Conservation (phyloP, 495 filamentous ascomycete genomes). For the Hypomontagnella submonticulosa region DNA sequence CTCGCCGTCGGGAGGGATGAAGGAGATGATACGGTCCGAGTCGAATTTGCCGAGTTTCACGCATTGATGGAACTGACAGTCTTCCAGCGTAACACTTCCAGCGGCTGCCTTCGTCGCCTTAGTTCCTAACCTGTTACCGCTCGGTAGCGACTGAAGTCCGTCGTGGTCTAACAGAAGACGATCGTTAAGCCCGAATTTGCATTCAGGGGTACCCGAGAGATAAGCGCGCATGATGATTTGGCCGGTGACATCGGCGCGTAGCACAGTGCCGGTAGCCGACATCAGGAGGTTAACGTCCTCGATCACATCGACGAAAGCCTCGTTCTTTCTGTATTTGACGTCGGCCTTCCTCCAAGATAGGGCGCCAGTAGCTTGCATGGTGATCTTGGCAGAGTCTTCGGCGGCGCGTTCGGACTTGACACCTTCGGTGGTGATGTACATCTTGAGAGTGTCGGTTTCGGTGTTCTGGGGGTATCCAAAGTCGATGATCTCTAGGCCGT, state of each 20-base stretch:
- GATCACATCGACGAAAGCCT: slow-evolving; percentile 99
- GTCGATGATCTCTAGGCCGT: slow-evolving; percentile 86
- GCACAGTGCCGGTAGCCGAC: slow-evolving; percentile 93
- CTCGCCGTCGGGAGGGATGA: slow-evolving; percentile 96
- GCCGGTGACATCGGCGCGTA: slow-evolving; percentile 96
- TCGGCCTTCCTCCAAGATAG: slow-evolving; percentile 96
- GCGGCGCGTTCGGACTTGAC: slow-evolving; percentile 94
- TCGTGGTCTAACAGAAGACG: slow-evolving; percentile 89
- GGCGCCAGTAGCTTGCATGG: slow-evolving; percentile 98
- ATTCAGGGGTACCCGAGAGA: slow-evolving; percentile 94
- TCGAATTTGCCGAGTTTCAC: slow-evolving; percentile 98
- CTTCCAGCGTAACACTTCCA: slow-evolving; percentile 94
- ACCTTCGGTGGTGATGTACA: slow-evolving; percentile 99
- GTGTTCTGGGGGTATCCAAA: slow-evolving; percentile 99
- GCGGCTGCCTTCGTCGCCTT: slow-evolving; percentile 96
- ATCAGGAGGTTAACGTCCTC: slow-evolving; percentile 99
- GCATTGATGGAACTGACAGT: slow-evolving; percentile 99
- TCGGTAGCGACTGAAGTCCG: slow-evolving; percentile 69
- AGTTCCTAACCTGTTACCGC: slow-evolving; percentile 74
- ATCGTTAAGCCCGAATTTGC: slow-evolving; percentile 99
- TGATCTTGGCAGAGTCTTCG: slow-evolving; percentile 95
- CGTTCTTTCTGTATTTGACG: slow-evolving; percentile 99
- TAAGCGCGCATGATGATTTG: slow-evolving; percentile 99
- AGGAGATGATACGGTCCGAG: slow-evolving; percentile 96
- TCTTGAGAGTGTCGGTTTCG: slow-evolving; percentile 98